Conservation (phyloP, 2,329 filamentous ascomycete genomes). For the Orbilia blumenaviensis region DNA sequence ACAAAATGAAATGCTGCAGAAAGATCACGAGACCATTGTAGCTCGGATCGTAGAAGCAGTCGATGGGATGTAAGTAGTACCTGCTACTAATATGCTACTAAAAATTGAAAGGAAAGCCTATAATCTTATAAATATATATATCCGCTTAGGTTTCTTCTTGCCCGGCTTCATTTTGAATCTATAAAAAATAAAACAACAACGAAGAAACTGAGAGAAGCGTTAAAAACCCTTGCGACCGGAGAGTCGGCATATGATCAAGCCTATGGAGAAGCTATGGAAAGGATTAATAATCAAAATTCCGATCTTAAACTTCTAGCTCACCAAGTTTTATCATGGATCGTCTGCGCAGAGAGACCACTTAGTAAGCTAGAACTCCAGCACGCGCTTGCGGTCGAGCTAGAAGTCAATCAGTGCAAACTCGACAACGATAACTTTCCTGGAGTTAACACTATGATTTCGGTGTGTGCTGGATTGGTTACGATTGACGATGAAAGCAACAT, state of each 20-base stretch:
- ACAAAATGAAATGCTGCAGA: no score
- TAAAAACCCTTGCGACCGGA: slow-evolving; percentile 59
- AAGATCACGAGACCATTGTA: no score
- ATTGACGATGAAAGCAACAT: slow-evolving; percentile 57
- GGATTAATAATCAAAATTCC: background rate
- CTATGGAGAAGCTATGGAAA: slow-evolving; percentile 4
- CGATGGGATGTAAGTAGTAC: no score
- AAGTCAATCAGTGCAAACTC: background rate
- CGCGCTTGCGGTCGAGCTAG: background rate
- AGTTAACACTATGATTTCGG: slow-evolving; percentile 16
- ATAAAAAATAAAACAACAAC: slow-evolving; percentile 49
- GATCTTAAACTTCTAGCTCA: background rate
- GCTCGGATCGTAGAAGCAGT: no score
- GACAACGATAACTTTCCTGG: slow-evolving; percentile 11
- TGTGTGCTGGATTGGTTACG: slow-evolving; percentile 58
- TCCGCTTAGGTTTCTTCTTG: background rate
- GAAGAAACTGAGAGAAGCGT: slow-evolving; percentile 59
- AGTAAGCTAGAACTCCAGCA: slow-evolving; percentile 4
- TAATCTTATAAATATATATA: background rate
- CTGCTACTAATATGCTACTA: no score
- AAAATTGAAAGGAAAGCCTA: no score
- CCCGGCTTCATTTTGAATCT: background rate
- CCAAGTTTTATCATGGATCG: slow-evolving; percentile 6
- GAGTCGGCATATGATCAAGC: background rate
- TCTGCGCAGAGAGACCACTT: slow-evolving; percentile 1